Evolutionary conservation across 2,329 filamentous ascomycete species (phyloP), one percentile per base, ranked within the genome.

Genomic region (Botrytis galanthina): DNA sequence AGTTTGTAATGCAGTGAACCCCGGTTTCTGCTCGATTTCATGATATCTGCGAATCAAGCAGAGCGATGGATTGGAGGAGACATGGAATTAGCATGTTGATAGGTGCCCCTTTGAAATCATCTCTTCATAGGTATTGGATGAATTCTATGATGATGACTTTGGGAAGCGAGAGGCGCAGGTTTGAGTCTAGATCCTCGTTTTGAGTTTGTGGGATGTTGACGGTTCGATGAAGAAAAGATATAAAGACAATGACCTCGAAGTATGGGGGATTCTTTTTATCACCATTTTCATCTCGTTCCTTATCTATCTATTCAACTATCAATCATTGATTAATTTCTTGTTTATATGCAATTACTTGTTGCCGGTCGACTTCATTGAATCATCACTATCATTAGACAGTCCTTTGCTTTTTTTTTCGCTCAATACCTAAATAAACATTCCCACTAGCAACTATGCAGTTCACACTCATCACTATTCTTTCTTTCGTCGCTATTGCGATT

Each of bases 381-480:
- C 18, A 54, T 57, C 29, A 32, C 26, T 4, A 7, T 22, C 48
- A 68, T 35, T 4, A n/a, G 12, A 14, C 6, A 18, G 2, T 37
- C 20, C 8, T 63, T 57, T 72, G 44, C 73, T 37, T 54, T 64
- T 66, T 64, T 72, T 73, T 57, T 54, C 70, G 61, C 68, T 54
- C 64, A 63, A n/a, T 37, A 73, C 46, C 5, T 16, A 18, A 39
- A 9, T 10, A 74, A 76, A 71, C 26, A 73, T 62, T 63, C 54
- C 74, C 69, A 71, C 73, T 72, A 73, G 76, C 74, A 74, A 78
- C 63, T 73, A 80, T 80, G 79, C 78, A 80, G 75, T 80, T 79
- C 77, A 74, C 77, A 60, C 12, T 79, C 74, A 32, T 79, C 72
- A 66, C 78, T 35, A 62, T 80, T 76, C 62, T 79, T 54, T 78